Conservation (phyloP, 345 rosid genomes). For the Dipteronia sinensis region DNA sequence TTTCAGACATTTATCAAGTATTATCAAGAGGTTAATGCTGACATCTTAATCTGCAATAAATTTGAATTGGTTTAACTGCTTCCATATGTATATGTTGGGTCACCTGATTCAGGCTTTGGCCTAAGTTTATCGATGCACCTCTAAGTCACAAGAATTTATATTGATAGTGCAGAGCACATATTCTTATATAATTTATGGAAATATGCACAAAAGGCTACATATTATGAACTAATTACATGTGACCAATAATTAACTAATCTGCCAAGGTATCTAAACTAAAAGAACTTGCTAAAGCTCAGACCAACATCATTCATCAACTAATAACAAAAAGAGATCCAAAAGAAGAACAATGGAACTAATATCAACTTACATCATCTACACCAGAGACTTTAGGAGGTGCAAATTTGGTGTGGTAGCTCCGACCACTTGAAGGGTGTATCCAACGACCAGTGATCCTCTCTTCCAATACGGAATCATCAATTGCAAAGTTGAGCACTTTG, state of each 20-base stretch:
- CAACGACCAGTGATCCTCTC: slow-evolving; percentile 93
- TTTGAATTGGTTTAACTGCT: slow-evolving; percentile 3
- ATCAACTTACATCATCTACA: slow-evolving; percentile 72
- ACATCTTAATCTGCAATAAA: not conserved
- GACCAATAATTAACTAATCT: not conserved
- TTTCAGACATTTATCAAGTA: not conserved
- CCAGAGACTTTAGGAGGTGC: slow-evolving; percentile 75
- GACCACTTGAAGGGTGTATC: slow-evolving; percentile 93
- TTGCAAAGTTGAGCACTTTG: slow-evolving; percentile 83
- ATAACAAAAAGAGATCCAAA: slow-evolving; percentile 1
- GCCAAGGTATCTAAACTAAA: not conserved
- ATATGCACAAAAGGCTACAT: not conserved
- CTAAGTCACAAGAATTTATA: not conserved
- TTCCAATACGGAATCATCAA: slow-evolving; percentile 84
- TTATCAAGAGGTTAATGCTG: not conserved
- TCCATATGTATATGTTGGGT: not conserved
- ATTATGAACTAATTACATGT: not conserved
- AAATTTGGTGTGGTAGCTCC: slow-evolving; percentile 82
- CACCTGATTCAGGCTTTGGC: not conserved
- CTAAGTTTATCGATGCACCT: not conserved
- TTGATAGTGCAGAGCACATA: not conserved
- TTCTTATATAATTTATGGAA: not conserved
- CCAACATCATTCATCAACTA: slow-evolving; percentile 1
- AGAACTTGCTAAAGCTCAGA: not conserved
- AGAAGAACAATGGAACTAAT: not conserved